Evolutionary conservation across 2,329 filamentous ascomycete species (phyloP).

Genomic region (Penicillium sp.): DNA sequence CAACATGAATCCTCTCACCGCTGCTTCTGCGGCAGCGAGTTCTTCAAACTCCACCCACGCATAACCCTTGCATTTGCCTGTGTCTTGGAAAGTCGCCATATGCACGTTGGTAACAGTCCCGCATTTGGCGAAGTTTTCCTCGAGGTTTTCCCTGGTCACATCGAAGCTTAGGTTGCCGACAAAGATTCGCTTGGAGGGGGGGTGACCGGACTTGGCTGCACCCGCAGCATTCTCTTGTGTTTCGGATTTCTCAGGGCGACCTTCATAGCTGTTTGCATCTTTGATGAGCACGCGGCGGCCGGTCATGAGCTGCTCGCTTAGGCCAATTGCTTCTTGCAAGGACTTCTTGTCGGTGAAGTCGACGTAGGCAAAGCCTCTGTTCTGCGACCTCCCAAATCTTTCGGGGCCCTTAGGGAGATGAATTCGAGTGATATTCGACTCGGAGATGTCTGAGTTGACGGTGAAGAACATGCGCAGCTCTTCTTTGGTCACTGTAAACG

Average conservation of each 20-base stretch:
- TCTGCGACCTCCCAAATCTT: constrained; percentile 58
- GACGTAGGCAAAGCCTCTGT: constrained; percentile 95
- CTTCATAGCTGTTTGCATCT: constrained; percentile 83
- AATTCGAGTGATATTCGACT: constrained; percentile 75
- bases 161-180: constrained; percentile 86
- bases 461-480: constrained; percentile 79
- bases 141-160: constrained; percentile 74
- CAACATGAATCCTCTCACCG: constrained; percentile 77
- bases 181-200: constrained; percentile 78
- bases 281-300: constrained; percentile 89
- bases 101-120: constrained; percentile 79
- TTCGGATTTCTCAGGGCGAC: constrained; percentile 69
- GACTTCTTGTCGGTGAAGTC: constrained; percentile 72
- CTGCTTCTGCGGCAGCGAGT: constrained; percentile 68
- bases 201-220: constrained; percentile 49
- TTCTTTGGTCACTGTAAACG: constrained; percentile 73
- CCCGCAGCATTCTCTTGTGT: constrained; percentile 33
- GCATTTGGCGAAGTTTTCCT: constrained; percentile 78
- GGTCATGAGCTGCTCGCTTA: constrained; percentile 78
- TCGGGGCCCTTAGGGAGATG: constrained; percentile 66
- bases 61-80: constrained; percentile 96
- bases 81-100: constrained; percentile 92
- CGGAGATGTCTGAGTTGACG: constrained; percentile 62
- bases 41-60: constrained; percentile 92
- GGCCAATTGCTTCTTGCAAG: constrained; percentile 71